phyloP scores from a whole-genome alignment of 1,284 basidiomycete species.

The Papiliotrema nemorosa region DNA sequence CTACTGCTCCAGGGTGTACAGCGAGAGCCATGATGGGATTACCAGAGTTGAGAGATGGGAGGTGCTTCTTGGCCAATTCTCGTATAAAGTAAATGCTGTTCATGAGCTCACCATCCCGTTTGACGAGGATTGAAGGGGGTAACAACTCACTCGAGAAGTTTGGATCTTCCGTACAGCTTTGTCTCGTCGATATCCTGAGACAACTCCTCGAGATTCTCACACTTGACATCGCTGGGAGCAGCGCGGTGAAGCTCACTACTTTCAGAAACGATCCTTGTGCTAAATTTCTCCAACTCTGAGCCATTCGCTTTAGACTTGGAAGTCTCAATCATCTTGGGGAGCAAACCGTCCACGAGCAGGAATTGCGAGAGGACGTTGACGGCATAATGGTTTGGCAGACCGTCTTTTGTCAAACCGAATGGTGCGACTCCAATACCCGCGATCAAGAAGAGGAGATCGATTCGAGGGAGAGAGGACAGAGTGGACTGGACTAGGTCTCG shows the following conservation, averaged over 20 bases:
- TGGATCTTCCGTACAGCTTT: constrained; percentile 32
- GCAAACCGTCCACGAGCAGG: constrained; percentile 31
- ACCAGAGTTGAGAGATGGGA: constrained; percentile 23
- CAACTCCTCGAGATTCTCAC: constrained; percentile 37
- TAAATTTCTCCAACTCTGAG: constrained; percentile 18
- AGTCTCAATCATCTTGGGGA: constrained; percentile 37
- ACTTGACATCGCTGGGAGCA: constrained; percentile 30
- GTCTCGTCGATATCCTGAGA: constrained; percentile 26
- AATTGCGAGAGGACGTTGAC: constrained; percentile 40
- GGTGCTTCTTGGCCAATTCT: constrained; percentile 29
- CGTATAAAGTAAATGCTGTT: constrained; percentile 37
- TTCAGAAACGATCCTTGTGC: constrained; percentile 35
- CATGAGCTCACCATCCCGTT: neutral
- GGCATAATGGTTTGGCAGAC: constrained; percentile 37
- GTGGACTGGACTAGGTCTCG: constrained; percentile 58
- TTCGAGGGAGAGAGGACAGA: constrained; percentile 20
- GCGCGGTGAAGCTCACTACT: constrained; percentile 39
- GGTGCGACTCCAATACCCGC: constrained; percentile 44
- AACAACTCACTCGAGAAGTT: constrained; percentile 33
- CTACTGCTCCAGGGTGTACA: constrained; percentile 42
- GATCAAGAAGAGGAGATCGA: constrained; percentile 35
- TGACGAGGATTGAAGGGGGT: neutral
- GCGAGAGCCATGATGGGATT: constrained; percentile 34
- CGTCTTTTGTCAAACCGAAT: constrained; percentile 34
- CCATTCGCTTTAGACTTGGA: constrained; percentile 19